Conservation (phyloP, 768 basidiomycete species). For the Panellus pusillus region DNA sequence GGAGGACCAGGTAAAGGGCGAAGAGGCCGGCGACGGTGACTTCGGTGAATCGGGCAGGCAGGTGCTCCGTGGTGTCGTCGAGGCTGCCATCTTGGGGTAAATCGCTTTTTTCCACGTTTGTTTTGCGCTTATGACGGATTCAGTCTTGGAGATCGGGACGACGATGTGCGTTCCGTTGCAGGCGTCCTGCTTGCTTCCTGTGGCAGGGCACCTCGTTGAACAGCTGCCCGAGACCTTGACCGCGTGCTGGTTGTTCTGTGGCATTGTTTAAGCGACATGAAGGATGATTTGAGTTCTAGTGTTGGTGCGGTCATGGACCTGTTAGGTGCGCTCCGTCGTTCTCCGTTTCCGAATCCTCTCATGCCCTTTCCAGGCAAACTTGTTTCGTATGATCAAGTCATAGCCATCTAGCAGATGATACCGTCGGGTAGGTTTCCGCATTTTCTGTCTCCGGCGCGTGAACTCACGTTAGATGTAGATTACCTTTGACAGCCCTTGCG, state of each 20-base stretch:
- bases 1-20: slow-evolving; percentile 29
- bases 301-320: slow-evolving; percentile 98
- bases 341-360: neutral
- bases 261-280: slow-evolving; percentile 88
- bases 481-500: slow-evolving; percentile 78
- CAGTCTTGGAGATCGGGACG: slow-evolving; percentile 87
- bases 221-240: slow-evolving; percentile 71
- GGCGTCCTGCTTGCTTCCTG: slow-evolving; percentile 88
- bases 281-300: slow-evolving; percentile 95
- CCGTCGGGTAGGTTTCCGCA: slow-evolving; percentile 61
- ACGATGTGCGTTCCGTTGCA: slow-evolving; percentile 95
- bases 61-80: slow-evolving; percentile 79
- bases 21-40: slow-evolving; percentile 30
- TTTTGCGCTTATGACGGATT: neutral
- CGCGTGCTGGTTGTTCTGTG: slow-evolving; percentile 83
- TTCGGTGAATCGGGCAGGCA: slow-evolving; percentile 45
- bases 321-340: slow-evolving; percentile 55
- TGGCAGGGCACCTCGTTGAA: slow-evolving; percentile 79
- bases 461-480: slow-evolving; percentile 39
- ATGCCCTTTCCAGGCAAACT: slow-evolving; percentile 61
- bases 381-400: slow-evolving; percentile 77
- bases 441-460: neutral
- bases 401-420: slow-evolving; percentile 69
- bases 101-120: slow-evolving; percentile 24
- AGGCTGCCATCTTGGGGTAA: slow-evolving; percentile 89